phyloP scores from a whole-genome alignment of 2,329 filamentous ascomycete species.

The Thermothelomyces thermophilus region DNA sequence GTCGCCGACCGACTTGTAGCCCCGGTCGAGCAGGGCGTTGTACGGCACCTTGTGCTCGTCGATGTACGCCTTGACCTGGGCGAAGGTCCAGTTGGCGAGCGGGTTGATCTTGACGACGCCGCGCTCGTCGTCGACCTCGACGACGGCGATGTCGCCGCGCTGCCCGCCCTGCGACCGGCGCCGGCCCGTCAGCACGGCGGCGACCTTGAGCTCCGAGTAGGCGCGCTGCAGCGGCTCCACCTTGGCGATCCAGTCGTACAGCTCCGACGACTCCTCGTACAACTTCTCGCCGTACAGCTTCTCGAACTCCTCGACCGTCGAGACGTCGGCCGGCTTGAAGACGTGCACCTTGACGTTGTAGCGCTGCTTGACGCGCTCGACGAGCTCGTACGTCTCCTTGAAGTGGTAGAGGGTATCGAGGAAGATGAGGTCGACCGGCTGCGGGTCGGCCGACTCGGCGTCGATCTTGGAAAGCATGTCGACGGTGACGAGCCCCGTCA shows the following conservation, averaged over 20 bases:
- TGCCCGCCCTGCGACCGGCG: conserved; percentile 88
- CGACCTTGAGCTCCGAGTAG: conserved; percentile 79
- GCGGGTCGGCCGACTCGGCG: conserved; percentile 50
- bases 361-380: conserved; percentile 64
- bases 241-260: conserved; percentile 97
- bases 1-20: conserved; percentile 98
- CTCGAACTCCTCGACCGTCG: conserved; percentile 71
- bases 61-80: conserved; percentile 83
- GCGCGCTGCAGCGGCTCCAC: conserved; percentile 92
- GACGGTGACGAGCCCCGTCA: conserved; percentile 74
- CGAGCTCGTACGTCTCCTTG: conserved; percentile 64
- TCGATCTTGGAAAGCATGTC: conserved; percentile 79
- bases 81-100: conserved; percentile 87
- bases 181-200: conserved; percentile 86
- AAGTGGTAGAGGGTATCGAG: conserved; percentile 82
- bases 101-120: conserved; percentile 97
- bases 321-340: conserved; percentile 75
- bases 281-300: conserved; percentile 72
- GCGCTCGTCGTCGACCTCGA: conserved; percentile 83
- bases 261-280: conserved; percentile 78
- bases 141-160: conserved; percentile 80
- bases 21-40: conserved; percentile 81
- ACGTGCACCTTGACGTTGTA: conserved; percentile 81
- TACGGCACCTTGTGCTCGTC: conserved; percentile 83
- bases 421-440: conserved; percentile 64